Percentiles rank a stretch among this genome's conserved stretches.
These are phyloP conservation scores for Lippia alba DNA, from an alignment of 305 asterid genomes.

Conservation along the genomic window DNA sequence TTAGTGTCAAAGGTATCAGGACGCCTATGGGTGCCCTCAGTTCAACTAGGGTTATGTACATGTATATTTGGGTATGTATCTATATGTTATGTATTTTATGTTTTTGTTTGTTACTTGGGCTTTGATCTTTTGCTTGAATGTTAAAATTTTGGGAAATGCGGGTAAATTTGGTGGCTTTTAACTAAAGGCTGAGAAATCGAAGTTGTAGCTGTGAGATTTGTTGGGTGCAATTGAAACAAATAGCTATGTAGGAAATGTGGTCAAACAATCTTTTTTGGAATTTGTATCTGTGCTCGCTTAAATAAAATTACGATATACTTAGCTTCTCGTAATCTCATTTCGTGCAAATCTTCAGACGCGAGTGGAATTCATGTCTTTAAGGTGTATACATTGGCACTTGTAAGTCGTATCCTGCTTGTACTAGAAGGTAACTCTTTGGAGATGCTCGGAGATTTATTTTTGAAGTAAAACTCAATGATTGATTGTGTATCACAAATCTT, in stretches of 20 bases:
- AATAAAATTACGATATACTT: background rate
- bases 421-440: conserved; percentile 19
- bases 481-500: conserved; percentile 1
- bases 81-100: background rate
- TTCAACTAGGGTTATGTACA: background rate
- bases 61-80: background rate
- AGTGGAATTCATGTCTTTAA: background rate
- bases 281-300: background rate
- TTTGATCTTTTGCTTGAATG: conserved; percentile 19
- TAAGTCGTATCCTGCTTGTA: conserved; percentile 4
- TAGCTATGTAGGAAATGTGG: conserved; percentile 14
- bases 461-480: background rate
- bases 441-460: conserved; percentile 4
- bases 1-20: background rate
- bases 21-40: background rate
- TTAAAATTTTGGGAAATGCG: background rate
- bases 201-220: background rate
- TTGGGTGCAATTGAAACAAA: conserved; percentile 4
- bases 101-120: conserved; percentile 19
- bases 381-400: background rate
- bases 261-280: conserved; percentile 9
- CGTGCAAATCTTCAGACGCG: background rate
- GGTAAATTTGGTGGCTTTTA: background rate
- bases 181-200: background rate
- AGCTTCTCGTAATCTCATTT: conserved; percentile 4